Conservation (phyloP, 1,284 basidiomycete species). For the Somion occarium region DNA sequence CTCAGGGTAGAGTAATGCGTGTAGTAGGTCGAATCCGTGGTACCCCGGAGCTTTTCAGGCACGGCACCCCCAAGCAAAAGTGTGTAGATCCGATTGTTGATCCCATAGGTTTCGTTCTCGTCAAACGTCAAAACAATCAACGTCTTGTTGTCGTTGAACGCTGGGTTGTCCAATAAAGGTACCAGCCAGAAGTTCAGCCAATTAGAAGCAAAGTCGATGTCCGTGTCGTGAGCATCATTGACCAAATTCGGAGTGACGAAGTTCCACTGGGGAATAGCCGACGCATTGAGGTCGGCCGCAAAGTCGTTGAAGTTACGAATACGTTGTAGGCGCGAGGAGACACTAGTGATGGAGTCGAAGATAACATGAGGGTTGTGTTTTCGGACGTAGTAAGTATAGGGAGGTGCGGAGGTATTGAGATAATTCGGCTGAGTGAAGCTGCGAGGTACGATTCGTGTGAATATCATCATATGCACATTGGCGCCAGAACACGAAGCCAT, state of each 20-base stretch:
- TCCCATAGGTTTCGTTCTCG: conserved; percentile 44
- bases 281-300: conserved; percentile 44
- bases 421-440: conserved; percentile 44
- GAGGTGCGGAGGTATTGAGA: conserved; percentile 32
- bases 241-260: conserved; percentile 66
- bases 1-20: conserved; percentile 62
- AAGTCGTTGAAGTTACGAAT: conserved; percentile 67
- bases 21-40: conserved; percentile 51
- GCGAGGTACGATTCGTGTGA: conserved; percentile 11
- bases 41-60: conserved; percentile 37
- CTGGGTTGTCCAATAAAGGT: conserved; percentile 41
- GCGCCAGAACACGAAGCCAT: conserved; percentile 42
- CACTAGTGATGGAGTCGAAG: conserved; percentile 42
- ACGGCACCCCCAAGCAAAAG: conserved; percentile 52
- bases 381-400: conserved; percentile 49
- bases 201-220: conserved; percentile 39
- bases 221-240: conserved; percentile 59
- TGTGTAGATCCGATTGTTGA: conserved; percentile 44
- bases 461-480: conserved; percentile 18
- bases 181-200: conserved; percentile 54
- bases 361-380: conserved; percentile 61
- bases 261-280: conserved; percentile 53
- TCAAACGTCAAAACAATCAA: conserved; percentile 55
- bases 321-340: conserved; percentile 38
- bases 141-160: conserved; percentile 48